Base-by-base conservation (phyloP, 495 filamentous ascomycete species). In the Acidiella bohemica region DNA sequence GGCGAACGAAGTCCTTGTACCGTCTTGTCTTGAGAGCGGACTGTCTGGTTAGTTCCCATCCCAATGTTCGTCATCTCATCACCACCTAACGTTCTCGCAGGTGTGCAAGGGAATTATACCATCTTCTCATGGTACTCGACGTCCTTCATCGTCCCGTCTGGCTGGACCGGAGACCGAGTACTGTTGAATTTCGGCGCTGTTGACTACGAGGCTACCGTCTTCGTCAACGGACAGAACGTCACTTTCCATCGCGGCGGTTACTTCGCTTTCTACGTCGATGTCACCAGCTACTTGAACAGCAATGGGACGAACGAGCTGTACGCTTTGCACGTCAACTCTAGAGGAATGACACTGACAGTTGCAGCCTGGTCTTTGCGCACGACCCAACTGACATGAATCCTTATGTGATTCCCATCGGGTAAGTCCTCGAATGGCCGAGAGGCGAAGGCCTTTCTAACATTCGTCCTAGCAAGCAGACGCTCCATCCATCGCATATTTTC, bases 161-260 rank as follows among this genome's bases (percentile, higher is more conserved):
- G 53, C 27, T 80, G 72, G 67, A 29, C 43, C 0, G 38, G 39
- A 2, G 45, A 65, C 12, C 51, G 54, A 0, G 58, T 78, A 3
- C 38, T 78, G 38, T 61, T 81, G n/a, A 72, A 79, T 35, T 81
- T 81, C 38, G 78, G 70, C 28, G 78, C 78, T 1, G 72, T 81
- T 9, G 78, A 81, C 44, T 75, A 80, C 44, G 67, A 79, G 46
- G 71, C 77, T 0, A 75, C 71, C 0, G 71, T 81, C 0, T 76
- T 70, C 36, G 59, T 81, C 49, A 80, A 81, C 41, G 72, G 72
- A 0, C 38, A 64, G 21, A 36, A 71, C 7, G 67, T 65, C 7
- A 70, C 63, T 3, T 68, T 65, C 36, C 62, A 81, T 34, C 62
- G 61, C 11, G 77, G 78, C 18, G 77, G 77, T 2, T 80, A 79